Base-by-base conservation (phyloP, 176 grass and related monocot genomes). In the Areca catechu region DNA sequence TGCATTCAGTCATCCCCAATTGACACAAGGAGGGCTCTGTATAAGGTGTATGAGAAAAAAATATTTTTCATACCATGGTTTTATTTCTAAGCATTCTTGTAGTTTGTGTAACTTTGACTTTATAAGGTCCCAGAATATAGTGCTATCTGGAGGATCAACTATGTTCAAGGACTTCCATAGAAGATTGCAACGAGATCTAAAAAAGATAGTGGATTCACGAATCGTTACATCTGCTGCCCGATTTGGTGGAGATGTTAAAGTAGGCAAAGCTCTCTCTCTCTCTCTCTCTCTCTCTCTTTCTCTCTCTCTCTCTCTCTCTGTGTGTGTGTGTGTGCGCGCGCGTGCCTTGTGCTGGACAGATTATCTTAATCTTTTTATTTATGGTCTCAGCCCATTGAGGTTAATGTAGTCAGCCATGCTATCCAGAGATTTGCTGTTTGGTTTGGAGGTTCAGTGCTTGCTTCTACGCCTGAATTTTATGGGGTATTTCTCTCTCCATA, bases 111-210 rank as follows among this genome's bases (percentile, higher is more conserved):
- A 43, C 34, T 14, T 43, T 43, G 10, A 43, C 10, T 43, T 43
- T 1, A 14, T 43, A 43, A 25, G 82, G 74, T 61, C 69, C 57
- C 84, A 98, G 93, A 98, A 98, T 74, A 78, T 98, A 71, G 93
- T 98, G 18, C 73, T 98, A 65, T 98, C 93, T 65, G 93, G 93
- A 22, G 93, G 87, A 7, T 98, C 93, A 1, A 98, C 93, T 67
- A 89, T 98, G 93, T 98, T 98, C 51, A 98, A 98, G 76, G 93
- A 98, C 76, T 98, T 98, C 67, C 83, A 98, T 77, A 89, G 93
- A 76, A 89, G 87, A 75, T 82, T 98, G 62, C 93, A 98, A 30
- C 73, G 93, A 15, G 93, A 98, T 63, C 68, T 98, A 30, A 98
- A 98, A 82, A 88, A 85, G 76, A 98, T 98, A 83, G 93, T 98